These are phyloP conservation scores for Fusarium coffeatum DNA, from an alignment of 2,329 filamentous ascomycete species.

Conservation along the genomic window DNA sequence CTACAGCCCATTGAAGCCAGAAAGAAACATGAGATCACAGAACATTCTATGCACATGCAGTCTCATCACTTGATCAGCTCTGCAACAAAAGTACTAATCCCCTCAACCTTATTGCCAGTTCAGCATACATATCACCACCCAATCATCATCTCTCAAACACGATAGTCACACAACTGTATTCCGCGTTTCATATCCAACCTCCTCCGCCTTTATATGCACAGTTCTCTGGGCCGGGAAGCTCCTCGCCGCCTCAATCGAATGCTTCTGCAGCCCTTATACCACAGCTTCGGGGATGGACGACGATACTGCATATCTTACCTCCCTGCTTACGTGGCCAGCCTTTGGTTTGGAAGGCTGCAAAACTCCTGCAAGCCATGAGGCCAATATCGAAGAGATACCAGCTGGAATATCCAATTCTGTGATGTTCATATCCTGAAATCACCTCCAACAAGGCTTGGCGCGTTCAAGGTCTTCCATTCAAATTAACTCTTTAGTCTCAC, in stretches of 20 bases:
- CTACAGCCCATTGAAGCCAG: neutral
- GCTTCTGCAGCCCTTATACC: neutral
- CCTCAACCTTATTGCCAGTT: slow-evolving; percentile 7
- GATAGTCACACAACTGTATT: slow-evolving; percentile 1
- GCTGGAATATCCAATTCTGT: neutral
- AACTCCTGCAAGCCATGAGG: slow-evolving; percentile 29
- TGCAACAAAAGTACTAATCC: neutral
- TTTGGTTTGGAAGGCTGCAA: neutral
- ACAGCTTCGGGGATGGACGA: slow-evolving; percentile 1
- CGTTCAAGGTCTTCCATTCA: neutral
- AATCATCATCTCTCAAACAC: neutral
- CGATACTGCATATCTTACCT: slow-evolving; percentile 1
- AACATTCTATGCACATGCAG: neutral
- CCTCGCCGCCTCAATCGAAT: neutral
- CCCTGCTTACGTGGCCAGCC: neutral
- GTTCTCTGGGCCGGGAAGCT: neutral
- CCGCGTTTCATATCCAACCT: slow-evolving; percentile 16
- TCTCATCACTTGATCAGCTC: neutral
- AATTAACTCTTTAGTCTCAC: slow-evolving; percentile 3
- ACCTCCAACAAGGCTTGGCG: neutral
- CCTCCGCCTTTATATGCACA: slow-evolving; percentile 22
- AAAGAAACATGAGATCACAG: neutral
- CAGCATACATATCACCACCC: neutral
- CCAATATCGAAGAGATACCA: neutral
- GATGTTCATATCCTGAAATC: neutral